These are phyloP conservation scores for Mollisiaceae sp. DNA, from an alignment of 2,329 filamentous ascomycete species.

Conservation along the genomic window DNA sequence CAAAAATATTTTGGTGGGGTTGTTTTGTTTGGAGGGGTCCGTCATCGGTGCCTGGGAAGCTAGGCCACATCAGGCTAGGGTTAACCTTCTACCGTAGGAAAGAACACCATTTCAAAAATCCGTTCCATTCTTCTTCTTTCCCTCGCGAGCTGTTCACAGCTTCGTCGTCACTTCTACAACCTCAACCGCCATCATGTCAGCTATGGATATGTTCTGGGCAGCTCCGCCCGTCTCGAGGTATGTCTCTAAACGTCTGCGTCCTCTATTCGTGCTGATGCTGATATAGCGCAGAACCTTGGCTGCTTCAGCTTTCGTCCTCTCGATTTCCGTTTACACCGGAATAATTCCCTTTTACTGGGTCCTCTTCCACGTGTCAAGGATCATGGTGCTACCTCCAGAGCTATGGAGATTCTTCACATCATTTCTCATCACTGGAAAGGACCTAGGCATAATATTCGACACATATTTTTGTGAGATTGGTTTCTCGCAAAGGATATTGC, in stretches of 20 bases:
- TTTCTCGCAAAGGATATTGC: constrained; percentile 11
- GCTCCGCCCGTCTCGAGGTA: constrained; percentile 72
- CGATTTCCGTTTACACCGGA: constrained; percentile 60
- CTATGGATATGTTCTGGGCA: constrained; percentile 67
- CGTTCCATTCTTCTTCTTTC: background rate
- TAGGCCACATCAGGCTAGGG: constrained; percentile 13
- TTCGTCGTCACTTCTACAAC: constrained; percentile 24
- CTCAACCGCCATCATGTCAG: constrained; percentile 39
- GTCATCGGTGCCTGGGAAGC: constrained; percentile 27
- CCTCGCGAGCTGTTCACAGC: constrained; percentile 26
- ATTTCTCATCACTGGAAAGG: constrained; percentile 44
- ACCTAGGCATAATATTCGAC: constrained; percentile 63
- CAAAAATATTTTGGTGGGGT: constrained; percentile 35
- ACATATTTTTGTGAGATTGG: constrained; percentile 65
- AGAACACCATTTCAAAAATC: constrained; percentile 28
- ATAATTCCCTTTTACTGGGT: constrained; percentile 55
- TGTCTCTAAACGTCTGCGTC: constrained; percentile 35
- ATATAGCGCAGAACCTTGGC: constrained; percentile 64
- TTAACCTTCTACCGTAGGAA: constrained; percentile 9
- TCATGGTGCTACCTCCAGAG: constrained; percentile 56
- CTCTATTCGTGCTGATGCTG: constrained; percentile 50
- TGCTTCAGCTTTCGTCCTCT: constrained; percentile 62
- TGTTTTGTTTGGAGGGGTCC: constrained; percentile 22
- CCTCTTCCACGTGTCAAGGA: constrained; percentile 52
- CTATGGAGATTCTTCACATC: constrained; percentile 46